Base-by-base conservation (phyloP, 177 flowering plant species). In the Tripterygium wilfordii region DNA sequence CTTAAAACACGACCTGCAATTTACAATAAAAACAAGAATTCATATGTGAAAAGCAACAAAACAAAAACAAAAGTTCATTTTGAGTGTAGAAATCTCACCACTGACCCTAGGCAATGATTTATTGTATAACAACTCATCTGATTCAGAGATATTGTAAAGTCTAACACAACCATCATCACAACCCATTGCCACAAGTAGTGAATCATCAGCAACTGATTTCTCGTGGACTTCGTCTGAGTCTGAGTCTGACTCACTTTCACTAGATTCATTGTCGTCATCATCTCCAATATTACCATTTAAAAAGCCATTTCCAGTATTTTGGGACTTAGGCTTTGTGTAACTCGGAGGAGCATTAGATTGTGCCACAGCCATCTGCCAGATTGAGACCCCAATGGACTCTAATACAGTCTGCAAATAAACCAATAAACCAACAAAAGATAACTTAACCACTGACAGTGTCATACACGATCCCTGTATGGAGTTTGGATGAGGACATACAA, bases 141-240 rank as follows among this genome's bases (percentile, higher is more conserved):
- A 67, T 16, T 76, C 87, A 42, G 75, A 46, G 2, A 79, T 68
- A 42, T 20, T 61, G 55, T 77, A 94, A 27, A 90, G 19, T 30
- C 91, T 70, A 36, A 94, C 86, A 62, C 87, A 72, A 21, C 99
- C 99, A 83, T 90, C 96, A 69, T 88, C 99, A 72, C 96, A 85
- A 48, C 70, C 94, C 57, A 90, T 17, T 3, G 96, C 99, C 24
- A 90, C 30, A 21, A 50, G 67, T n/a, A n/a, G n/a, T 13, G 52
- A 63, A 65, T 62, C 39, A 53, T 67, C 60, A 45, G 26, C 13
- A 49, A 27, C 33, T 25, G 72, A 48, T 19, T 61, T 52, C 31
- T 56, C 62, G 40, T 71, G 65, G 52, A 64, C 45, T 53, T 65
- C 79, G 53, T 52, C 62, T 22, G 66, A 45, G 23, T 67, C 82